Conservation (phyloP, 116 monocot species). For the Posidonia oceanica region DNA sequence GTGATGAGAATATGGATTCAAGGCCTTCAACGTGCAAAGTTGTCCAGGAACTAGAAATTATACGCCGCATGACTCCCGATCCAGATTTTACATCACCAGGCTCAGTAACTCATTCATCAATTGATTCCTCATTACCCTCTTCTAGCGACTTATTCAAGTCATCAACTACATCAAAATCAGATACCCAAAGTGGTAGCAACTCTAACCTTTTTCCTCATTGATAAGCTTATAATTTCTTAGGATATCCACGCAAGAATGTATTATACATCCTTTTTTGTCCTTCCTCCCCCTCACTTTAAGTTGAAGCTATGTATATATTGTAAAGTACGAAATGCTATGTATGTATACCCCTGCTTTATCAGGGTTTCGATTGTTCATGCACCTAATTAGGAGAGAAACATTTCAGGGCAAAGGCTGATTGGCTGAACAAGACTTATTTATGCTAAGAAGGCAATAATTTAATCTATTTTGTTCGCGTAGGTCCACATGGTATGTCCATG, state of each 20-base stretch:
- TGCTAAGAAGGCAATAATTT: no score
- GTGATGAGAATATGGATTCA: slow-evolving; percentile 69
- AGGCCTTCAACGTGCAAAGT: slow-evolving; percentile 83
- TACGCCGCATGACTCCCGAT: slow-evolving; percentile 48
- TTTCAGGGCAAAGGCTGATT: no score
- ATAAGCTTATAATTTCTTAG: background rate
- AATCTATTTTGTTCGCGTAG: no score
- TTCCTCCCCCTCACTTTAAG: background rate
- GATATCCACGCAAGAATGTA: background rate
- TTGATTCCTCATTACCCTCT: no score
- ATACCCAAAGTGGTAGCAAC: background rate
- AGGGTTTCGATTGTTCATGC: no score
- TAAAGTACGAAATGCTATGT: no score
- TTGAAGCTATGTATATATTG: slow-evolving; percentile 1
- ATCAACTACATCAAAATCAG: background rate
- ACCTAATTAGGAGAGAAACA: no score
- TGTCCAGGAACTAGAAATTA: slow-evolving; percentile 68
- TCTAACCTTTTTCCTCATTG: slow-evolving; percentile 2
- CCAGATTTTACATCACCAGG: slow-evolving; percentile 19
- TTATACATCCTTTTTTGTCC: background rate
- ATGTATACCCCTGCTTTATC: no score
- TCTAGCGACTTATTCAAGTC: background rate
- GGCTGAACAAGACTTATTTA: no score
- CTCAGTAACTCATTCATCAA: background rate
- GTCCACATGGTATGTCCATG: no score